Base-by-base conservation (phyloP, 148 eudicot genomes). In the Dianthus caryophyllus region DNA sequence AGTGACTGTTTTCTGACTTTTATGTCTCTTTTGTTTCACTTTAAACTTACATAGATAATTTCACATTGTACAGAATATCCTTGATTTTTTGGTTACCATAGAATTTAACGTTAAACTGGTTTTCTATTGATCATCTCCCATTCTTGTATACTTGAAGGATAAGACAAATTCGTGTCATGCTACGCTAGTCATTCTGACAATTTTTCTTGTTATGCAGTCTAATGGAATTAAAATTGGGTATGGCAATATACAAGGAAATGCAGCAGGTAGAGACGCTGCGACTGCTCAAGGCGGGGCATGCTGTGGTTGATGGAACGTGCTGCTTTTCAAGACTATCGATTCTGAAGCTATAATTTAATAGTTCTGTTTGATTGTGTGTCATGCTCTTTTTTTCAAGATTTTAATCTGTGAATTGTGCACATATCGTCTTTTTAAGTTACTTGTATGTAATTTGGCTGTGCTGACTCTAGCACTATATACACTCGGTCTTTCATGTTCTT, bases 191-290 rank as follows among this genome's bases (percentile, higher is more conserved):
- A 61, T 11, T 16, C 48, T 61, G 22, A 20, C 2, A 29, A 12
- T 4, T 14, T n/a, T 15, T 44, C 2, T 39, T 8, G 26, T 39
- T 64, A 62, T 73, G 80, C 81, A 93, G 98, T 93, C 96, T 5
- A 76, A 84, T 44, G 98, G 98, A 39, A 93, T 93, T 43, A 93
- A 93, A 78, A 87, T 93, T 31, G 98, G 98, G 75, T 89, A 85
- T 68, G 96, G 96, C n/a, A 94, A 94, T 62, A 77, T 89, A 22
- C 95, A 83, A 22, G 95, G 95, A 66, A 70, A 88, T 26, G 74
- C 95, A 15, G 80, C 84, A 24, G 95, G 95, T 58, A 84, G 94
- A 79, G 94, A 86, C 68, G 87, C 87, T 17, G 72, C 89, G 7
- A 64, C 83, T 71, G 75, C 96, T 68, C 95, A 84, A 81, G 82